Evolutionary conservation across 495 filamentous ascomycete genomes (phyloP).

Genomic region (Lasiosphaeria hispida): DNA sequence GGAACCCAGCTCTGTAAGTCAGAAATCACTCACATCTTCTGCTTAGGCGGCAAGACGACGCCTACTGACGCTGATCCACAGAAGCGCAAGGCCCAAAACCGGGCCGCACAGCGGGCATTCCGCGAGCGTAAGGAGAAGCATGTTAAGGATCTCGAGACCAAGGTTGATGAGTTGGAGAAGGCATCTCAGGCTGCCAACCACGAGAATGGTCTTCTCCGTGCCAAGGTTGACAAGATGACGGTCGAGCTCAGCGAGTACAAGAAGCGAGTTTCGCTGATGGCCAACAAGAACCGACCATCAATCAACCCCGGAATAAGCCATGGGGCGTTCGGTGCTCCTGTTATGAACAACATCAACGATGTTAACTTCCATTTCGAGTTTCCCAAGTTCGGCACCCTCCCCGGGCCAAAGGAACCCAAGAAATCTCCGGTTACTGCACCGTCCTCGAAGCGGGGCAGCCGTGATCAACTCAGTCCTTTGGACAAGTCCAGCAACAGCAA

Average conservation of each 20-base stretch:
- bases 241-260: conserved; percentile 86
- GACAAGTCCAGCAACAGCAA: conserved; percentile 22
- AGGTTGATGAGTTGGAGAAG: conserved; percentile 90
- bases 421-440: conserved; percentile 25
- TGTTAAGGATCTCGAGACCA: conserved; percentile 90
- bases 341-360: conserved; percentile 66
- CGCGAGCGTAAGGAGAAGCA: conserved; percentile 98
- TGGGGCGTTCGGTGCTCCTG: conserved; percentile 39
- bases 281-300: conserved; percentile 26
- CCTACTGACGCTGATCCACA: conserved; percentile 51
- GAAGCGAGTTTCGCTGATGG: conserved; percentile 69
- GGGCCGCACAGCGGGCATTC: conserved; percentile 95
- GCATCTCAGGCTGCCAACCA: conserved; percentile 76
- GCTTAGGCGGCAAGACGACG: background rate
- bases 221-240: conserved; percentile 83
- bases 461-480: conserved; percentile 29
- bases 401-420: conserved; percentile 45
- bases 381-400: conserved; percentile 79
- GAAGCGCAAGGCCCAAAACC: conserved; percentile 99
- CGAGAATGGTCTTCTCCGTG: conserved; percentile 80
- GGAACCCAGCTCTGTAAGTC: conserved; percentile 90
- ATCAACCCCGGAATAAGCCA: conserved; percentile 14
- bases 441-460: conserved; percentile 22
- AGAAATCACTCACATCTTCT: conserved; percentile 3
- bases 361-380: conserved; percentile 85